A percentile compares a stretch with the other conserved stretches of the same genome.
Evolutionary conservation across 2,329 filamentous ascomycete genomes (phyloP).

Genomic region (Pyricularia sp.): DNA sequence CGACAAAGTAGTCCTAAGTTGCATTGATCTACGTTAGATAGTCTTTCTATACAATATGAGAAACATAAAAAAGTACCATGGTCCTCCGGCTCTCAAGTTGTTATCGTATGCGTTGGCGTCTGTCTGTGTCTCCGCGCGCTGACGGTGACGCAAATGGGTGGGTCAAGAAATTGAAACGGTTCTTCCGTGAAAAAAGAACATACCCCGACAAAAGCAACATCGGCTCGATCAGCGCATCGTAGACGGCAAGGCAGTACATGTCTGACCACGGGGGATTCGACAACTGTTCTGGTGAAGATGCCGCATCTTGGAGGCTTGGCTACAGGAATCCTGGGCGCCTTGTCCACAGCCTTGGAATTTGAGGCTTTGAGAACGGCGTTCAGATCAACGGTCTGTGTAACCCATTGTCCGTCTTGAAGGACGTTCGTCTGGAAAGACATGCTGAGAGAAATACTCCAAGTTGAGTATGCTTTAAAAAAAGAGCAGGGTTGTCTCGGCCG

Average conservation of each 20-base stretch:
- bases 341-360: conserved; percentile 6
- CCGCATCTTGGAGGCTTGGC: conserved; percentile 41
- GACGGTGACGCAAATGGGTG: neutral
- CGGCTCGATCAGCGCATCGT: conserved; percentile 59
- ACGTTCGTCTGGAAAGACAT: conserved; percentile 48
- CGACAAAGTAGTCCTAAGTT: conserved; percentile 62
- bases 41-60: neutral
- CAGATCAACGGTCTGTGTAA: conserved; percentile 41
- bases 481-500: neutral
- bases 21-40: conserved; percentile 7
- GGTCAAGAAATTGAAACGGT: neutral
- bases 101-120: neutral
- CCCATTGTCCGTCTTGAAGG: conserved; percentile 45
- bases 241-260: conserved; percentile 75
- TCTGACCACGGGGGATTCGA: conserved; percentile 65
- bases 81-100: neutral
- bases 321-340: conserved; percentile 5
- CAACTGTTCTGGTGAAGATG: conserved; percentile 67
- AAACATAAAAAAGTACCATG: neutral
- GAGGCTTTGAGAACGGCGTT: conserved; percentile 30
- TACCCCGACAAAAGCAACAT: conserved; percentile 80
- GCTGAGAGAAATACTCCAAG: neutral
- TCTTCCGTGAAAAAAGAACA: conserved; percentile 20
- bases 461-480: neutral
- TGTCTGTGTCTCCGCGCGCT: neutral